Conservation (phyloP, 371 early-diverging fungal species). For the Choanephora cucurbitarum region DNA sequence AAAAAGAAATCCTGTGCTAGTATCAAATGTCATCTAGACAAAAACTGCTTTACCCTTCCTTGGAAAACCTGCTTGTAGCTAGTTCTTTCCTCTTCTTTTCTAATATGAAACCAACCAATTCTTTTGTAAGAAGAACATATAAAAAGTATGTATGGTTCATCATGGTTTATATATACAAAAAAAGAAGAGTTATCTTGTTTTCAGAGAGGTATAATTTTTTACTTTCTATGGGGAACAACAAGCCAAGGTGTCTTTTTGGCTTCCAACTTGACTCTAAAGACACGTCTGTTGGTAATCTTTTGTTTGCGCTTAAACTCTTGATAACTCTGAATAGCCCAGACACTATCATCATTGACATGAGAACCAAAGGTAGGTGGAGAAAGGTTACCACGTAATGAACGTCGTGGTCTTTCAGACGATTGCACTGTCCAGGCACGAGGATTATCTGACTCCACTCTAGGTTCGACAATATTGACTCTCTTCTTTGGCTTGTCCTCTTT, state of each 20-base stretch:
- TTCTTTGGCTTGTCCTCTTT: background rate
- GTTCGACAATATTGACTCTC: background rate
- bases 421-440: conserved; percentile 25
- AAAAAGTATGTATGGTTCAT: too few species aligned
- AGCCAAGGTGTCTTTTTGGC: conserved; percentile 6
- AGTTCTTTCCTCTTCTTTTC: too few species aligned
- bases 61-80: too few species aligned
- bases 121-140: too few species aligned
- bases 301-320: background rate
- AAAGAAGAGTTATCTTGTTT: too few species aligned
- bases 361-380: conserved; percentile 38
- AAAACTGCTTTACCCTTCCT: too few species aligned
- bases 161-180: too few species aligned
- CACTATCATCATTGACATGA: conserved; percentile 26
- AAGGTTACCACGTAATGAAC: conserved; percentile 38
- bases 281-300: conserved; percentile 5
- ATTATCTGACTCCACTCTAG: conserved; percentile 9
- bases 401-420: conserved; percentile 14
- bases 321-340: conserved; percentile 17
- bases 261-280: conserved; percentile 8
- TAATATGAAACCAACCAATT: too few species aligned
- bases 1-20: too few species aligned
- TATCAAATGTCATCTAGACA: too few species aligned
- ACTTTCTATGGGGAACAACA: background rate
- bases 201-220: too few species aligned